Percentiles rank a stretch among this genome's conserved stretches.
phyloP scores from a whole-genome alignment of 2,329 filamentous ascomycete species.

The Penicillium verrucosum region DNA sequence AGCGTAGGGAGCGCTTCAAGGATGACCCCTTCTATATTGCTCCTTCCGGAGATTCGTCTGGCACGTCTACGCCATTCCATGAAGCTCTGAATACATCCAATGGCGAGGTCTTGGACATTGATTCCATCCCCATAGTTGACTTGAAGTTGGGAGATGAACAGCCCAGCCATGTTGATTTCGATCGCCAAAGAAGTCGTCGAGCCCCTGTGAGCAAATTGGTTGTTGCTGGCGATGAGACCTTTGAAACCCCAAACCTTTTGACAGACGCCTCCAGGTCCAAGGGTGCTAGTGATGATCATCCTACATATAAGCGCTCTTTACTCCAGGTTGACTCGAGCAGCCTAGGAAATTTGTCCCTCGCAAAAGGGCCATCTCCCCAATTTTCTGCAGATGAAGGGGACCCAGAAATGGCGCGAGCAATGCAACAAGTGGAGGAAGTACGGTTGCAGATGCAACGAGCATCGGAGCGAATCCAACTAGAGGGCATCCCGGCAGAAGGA shows the following conservation, averaged over 20 bases:
- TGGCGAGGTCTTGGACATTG: conserved; percentile 78
- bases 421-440: conserved; percentile 82
- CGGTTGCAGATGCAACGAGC: conserved; percentile 73
- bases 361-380: conserved; percentile 44
- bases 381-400: conserved; percentile 64
- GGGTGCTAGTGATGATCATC: conserved; percentile 17
- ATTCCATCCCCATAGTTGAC: conserved; percentile 94
- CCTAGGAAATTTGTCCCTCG: conserved; percentile 69
- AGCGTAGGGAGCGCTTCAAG: conserved; percentile 75
- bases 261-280: conserved; percentile 45
- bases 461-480: conserved; percentile 50
- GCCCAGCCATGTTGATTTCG: conserved; percentile 15
- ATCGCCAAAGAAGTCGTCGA: conserved; percentile 32
- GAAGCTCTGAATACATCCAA: conserved; percentile 71
- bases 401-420: conserved; percentile 80
- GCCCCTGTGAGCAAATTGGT: conserved; percentile 59
- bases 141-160: conserved; percentile 66
- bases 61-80: conserved; percentile 72
- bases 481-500: conserved; percentile 46
- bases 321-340: conserved; percentile 85
- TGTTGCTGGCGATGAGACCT: conserved; percentile 70
- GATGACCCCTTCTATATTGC: conserved; percentile 96
- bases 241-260: conserved; percentile 46
- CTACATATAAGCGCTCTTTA: conserved; percentile 59
- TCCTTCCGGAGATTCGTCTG: conserved; percentile 51